Conservation (phyloP, 768 basidiomycete genomes). For the Crassisporium funariophilum region DNA sequence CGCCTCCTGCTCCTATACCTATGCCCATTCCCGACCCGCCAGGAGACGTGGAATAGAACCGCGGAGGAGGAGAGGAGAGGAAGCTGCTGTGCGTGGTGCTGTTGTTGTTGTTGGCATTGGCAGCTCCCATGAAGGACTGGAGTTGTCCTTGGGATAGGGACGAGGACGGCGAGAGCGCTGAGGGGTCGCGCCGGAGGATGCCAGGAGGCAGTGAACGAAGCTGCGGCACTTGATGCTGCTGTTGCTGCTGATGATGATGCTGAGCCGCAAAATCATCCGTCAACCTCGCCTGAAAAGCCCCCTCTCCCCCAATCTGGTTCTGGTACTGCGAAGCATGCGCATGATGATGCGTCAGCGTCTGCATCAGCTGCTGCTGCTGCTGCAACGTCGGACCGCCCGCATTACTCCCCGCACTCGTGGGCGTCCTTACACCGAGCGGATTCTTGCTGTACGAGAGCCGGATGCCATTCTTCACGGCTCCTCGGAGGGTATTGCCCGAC, state of each 20-base stretch:
- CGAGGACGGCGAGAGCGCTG: slow-evolving; percentile 16
- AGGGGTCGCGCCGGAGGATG: slow-evolving; percentile 18
- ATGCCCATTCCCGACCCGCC: slow-evolving; percentile 27
- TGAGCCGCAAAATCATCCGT: slow-evolving; percentile 20
- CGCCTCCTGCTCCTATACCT: slow-evolving; percentile 1
- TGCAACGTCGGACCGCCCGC: slow-evolving; percentile 38
- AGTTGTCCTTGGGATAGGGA: slow-evolving; percentile 10
- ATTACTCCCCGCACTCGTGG: slow-evolving; percentile 55
- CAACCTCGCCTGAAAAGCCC: slow-evolving; percentile 19
- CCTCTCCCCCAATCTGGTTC: slow-evolving; percentile 10
- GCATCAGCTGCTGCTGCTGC: slow-evolving; percentile 40
- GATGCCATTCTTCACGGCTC: slow-evolving; percentile 92
- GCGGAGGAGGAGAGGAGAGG: slow-evolving; percentile 47
- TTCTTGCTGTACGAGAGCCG: slow-evolving; percentile 98
- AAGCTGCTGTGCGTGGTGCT: slow-evolving; percentile 30
- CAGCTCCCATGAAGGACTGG: slow-evolving; percentile 1
- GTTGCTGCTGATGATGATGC: slow-evolving; percentile 4
- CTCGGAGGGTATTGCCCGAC: slow-evolving; percentile 89
- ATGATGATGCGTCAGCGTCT: slow-evolving; percentile 32
- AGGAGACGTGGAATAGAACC: slow-evolving; percentile 45
- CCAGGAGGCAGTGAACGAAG: slow-evolving; percentile 10
- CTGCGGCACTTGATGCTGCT: slow-evolving; percentile 13
- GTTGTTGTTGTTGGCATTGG: slow-evolving; percentile 20
- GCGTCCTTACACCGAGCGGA: slow-evolving; percentile 89
- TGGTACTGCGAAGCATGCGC: slow-evolving; percentile 15